phyloP scores from a whole-genome alignment of 2,329 filamentous ascomycete species.

The Lomentospora prolificans region DNA sequence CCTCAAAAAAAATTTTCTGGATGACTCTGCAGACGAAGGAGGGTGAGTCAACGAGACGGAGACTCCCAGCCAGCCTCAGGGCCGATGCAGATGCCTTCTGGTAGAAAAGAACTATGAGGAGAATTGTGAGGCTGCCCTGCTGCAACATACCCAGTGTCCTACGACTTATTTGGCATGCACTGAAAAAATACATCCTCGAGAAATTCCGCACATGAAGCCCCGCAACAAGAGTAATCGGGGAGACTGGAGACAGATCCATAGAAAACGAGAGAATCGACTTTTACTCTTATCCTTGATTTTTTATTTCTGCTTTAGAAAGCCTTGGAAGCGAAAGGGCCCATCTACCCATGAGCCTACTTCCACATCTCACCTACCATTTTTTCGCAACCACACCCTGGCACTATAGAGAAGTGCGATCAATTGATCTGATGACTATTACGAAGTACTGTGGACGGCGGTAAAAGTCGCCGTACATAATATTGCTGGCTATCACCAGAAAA shows the following conservation, averaged over 20 bases:
- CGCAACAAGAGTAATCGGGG: not conserved
- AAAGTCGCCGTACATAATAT: too few species aligned
- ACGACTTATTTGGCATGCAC: too few species aligned
- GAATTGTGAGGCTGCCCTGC: too few species aligned
- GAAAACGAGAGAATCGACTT: not conserved
- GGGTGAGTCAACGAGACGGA: slow-evolving; percentile 1
- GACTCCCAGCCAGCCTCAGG: not conserved
- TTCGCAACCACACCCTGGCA: too few species aligned
- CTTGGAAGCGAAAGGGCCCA: not conserved
- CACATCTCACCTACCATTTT: too few species aligned
- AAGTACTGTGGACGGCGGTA: too few species aligned
- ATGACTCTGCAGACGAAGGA: slow-evolving; percentile 7
- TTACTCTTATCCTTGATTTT: too few species aligned
- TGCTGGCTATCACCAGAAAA: too few species aligned
- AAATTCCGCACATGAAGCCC: not conserved
- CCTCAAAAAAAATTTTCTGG: slow-evolving; percentile 1
- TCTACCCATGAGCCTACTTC: not conserved
- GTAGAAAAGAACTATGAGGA: not conserved
- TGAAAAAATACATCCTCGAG: not conserved
- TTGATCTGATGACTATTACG: too few species aligned
- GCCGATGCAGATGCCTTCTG: not conserved
- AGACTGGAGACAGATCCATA: not conserved
- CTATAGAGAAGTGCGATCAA: too few species aligned
- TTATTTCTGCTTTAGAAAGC: not conserved
- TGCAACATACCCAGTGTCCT: too few species aligned